These are phyloP conservation scores for Triangularia verruculosa DNA, from an alignment of 2,329 filamentous ascomycete genomes.

Conservation along the genomic window DNA sequence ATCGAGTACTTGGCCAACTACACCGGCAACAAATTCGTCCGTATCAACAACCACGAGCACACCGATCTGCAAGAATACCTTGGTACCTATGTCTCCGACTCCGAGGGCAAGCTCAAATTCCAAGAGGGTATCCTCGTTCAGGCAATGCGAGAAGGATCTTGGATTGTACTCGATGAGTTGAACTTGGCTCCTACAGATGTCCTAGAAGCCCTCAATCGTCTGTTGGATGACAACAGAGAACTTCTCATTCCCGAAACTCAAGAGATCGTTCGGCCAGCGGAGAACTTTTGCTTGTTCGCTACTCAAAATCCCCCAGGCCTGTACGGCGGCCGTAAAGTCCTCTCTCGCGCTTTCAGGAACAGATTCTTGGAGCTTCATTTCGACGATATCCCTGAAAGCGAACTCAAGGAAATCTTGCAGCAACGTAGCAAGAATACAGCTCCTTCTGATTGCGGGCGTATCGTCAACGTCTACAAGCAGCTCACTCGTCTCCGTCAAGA, in stretches of 20 bases:
- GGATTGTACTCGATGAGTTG: slow-evolving; percentile 97
- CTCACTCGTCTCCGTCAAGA: slow-evolving; percentile 87
- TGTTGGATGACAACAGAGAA: slow-evolving; percentile 95
- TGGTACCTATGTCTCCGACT: slow-evolving; percentile 84
- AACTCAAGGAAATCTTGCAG: slow-evolving; percentile 87
- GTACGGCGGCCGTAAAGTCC: slow-evolving; percentile 89
- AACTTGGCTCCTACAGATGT: slow-evolving; percentile 97
- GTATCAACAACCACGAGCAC: slow-evolving; percentile 99
- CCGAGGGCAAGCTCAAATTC: slow-evolving; percentile 81
- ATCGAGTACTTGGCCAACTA: slow-evolving; percentile 97
- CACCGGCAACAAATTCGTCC: slow-evolving; percentile 93
- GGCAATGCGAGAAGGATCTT: slow-evolving; percentile 87
- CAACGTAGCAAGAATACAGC: slow-evolving; percentile 82
- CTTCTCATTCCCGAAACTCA: slow-evolving; percentile 95
- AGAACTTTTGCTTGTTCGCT: slow-evolving; percentile 96
- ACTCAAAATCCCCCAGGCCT: slow-evolving; percentile 95
- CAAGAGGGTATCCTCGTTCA: slow-evolving; percentile 93
- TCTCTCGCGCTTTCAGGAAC: slow-evolving; percentile 94
- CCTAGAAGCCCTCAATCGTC: slow-evolving; percentile 88
- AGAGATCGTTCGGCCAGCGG: slow-evolving; percentile 85
- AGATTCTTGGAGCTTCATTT: slow-evolving; percentile 96
- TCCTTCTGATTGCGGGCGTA: slow-evolving; percentile 84
- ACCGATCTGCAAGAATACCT: slow-evolving; percentile 98
- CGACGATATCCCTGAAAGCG: slow-evolving; percentile 94
- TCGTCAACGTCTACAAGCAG: slow-evolving; percentile 91